Evolutionary conservation across 2,329 filamentous ascomycete genomes (phyloP).

Genomic region (Hypoxylon sp.): DNA sequence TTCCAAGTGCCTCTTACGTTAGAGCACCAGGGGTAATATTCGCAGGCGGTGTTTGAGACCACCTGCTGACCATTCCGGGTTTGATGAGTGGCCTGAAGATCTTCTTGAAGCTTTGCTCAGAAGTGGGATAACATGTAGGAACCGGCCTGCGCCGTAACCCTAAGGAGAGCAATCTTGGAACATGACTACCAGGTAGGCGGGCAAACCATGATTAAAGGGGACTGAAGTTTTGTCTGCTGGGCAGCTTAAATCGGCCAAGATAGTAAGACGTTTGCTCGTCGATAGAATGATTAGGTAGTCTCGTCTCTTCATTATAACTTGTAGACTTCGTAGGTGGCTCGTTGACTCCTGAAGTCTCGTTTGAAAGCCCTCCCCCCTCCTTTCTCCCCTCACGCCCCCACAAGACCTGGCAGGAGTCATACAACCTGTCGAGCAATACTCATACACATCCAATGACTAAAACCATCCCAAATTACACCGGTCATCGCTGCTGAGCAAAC

Average conservation of each 20-base stretch:
- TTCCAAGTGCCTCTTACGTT: neutral
- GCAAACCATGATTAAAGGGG: neutral
- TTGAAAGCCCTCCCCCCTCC: too few species aligned
- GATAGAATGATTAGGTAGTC: slow-evolving; percentile 23
- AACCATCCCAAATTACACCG: slow-evolving; percentile 13
- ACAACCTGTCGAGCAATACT: slow-evolving; percentile 31
- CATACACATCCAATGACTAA: slow-evolving; percentile 23
- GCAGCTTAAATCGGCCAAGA: neutral
- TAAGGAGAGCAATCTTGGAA: neutral
- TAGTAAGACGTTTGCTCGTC: slow-evolving; percentile 3
- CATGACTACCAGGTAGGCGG: neutral
- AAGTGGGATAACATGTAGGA: neutral
- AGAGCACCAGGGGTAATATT: neutral
- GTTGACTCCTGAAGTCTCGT: slow-evolving; percentile 14
- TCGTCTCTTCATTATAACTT: slow-evolving; percentile 31
- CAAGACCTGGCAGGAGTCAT: slow-evolving; percentile 26
- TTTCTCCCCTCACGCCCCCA: slow-evolving; percentile 6
- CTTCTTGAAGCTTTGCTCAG: neutral
- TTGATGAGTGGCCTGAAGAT: neutral
- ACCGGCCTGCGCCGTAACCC: neutral
- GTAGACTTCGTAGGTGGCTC: slow-evolving; percentile 22
- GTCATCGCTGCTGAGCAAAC: slow-evolving; percentile 11
- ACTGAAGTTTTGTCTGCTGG: neutral
- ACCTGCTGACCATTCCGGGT: neutral
- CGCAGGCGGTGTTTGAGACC: neutral